These are phyloP conservation scores for Morella rubra DNA, from an alignment of 306 rosid species.

Conservation along the genomic window DNA sequence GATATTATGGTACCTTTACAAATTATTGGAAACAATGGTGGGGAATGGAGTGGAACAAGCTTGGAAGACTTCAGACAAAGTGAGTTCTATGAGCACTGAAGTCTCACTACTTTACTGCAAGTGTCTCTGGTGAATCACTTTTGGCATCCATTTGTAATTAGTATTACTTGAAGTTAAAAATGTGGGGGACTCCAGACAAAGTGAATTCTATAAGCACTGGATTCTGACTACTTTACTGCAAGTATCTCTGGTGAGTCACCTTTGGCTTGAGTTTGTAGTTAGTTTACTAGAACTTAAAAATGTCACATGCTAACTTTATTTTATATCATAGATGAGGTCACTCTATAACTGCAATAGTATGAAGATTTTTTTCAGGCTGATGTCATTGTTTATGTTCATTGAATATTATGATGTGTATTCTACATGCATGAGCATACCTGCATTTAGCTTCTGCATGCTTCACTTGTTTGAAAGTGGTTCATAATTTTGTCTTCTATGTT, in stretches of 20 bases:
- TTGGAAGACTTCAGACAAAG: background rate
- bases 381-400: background rate
- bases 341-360: background rate
- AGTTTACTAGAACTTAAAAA: no score
- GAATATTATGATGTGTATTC: background rate
- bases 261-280: no score
- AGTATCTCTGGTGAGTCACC: no score
- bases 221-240: no score
- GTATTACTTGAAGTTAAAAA: background rate
- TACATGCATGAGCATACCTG: slow-evolving; percentile 11
- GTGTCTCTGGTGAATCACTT: background rate
- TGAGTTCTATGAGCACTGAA: background rate
- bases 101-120: background rate
- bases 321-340: background rate
- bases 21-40: background rate
- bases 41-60: background rate
- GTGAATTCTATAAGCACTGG: no score
- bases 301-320: background rate
- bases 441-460: slow-evolving; percentile 1
- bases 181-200: no score
- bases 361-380: no score
- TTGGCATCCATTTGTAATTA: background rate
- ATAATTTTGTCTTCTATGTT: slow-evolving; percentile 16
- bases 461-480: background rate
- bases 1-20: background rate